Evolutionary conservation across 805 yeast genomes (phyloP).

Genomic region (Suhomyces pyralidae): DNA sequence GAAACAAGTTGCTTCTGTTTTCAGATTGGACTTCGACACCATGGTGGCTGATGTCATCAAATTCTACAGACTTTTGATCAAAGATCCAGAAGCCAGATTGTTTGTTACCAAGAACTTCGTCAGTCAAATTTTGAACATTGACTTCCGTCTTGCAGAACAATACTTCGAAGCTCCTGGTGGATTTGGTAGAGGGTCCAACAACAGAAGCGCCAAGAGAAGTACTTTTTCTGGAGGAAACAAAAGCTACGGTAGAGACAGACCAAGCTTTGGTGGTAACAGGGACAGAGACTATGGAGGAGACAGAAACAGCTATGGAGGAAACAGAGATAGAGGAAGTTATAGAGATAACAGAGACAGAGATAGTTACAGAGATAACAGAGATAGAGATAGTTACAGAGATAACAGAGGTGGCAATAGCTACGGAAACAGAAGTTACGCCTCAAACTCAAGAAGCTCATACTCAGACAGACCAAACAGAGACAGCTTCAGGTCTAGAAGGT

Average conservation of each 20-base stretch:
- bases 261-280: constrained; percentile 6
- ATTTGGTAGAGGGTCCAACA: constrained; percentile 13
- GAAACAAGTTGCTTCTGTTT: constrained; percentile 19
- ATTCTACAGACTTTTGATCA: constrained; percentile 20
- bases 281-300: constrained; percentile 9
- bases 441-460: background rate
- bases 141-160: constrained; percentile 5
- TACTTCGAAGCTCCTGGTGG: constrained; percentile 29
- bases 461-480: background rate
- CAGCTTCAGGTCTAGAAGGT: background rate
- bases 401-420: background rate
- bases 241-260: background rate
- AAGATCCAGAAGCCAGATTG: constrained; percentile 18
- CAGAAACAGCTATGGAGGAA: constrained; percentile 3
- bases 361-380: background rate
- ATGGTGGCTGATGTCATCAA: constrained; percentile 31
- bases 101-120: constrained; percentile 7
- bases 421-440: background rate
- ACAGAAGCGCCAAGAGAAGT: constrained; percentile 8
- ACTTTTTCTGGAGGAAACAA: constrained; percentile 9
- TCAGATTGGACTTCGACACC: constrained; percentile 20
- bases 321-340: background rate
- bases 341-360: background rate
- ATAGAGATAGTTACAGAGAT: background rate
- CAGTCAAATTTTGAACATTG: constrained; percentile 6